These are phyloP conservation scores for Bolboschoenus planiculmis DNA, from an alignment of 176 grass and related monocot genomes.

Conservation along the genomic window DNA sequence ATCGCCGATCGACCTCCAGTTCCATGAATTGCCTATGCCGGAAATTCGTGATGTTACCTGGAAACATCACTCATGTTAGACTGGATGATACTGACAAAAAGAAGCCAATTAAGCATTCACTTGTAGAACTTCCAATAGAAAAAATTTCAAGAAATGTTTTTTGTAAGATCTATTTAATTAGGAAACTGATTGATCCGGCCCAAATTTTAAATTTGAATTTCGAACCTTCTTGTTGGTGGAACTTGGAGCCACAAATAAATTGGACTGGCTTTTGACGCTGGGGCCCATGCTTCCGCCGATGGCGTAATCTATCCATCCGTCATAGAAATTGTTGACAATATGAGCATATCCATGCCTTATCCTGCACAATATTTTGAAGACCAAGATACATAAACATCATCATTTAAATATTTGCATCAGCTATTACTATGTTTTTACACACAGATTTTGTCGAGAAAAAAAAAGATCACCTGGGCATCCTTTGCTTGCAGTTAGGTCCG, in stretches of 20 bases:
- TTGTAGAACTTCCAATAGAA: neutral
- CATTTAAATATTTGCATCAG: neutral
- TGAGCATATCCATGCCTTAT: slow-evolving; percentile 73
- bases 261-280: slow-evolving; percentile 66
- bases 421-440: neutral
- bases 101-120: neutral
- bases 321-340: slow-evolving; percentile 71
- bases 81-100: neutral
- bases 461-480: slow-evolving; percentile 59
- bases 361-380: slow-evolving; percentile 24
- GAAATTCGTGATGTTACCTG: slow-evolving; percentile 49
- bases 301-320: slow-evolving; percentile 71
- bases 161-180: neutral
- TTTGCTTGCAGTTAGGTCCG: slow-evolving; percentile 68
- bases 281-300: slow-evolving; percentile 75
- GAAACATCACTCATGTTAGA: neutral
- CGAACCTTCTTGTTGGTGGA: slow-evolving; percentile 38
- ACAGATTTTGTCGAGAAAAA: neutral
- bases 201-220: neutral
- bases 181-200: neutral
- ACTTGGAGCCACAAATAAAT: slow-evolving; percentile 51
- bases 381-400: neutral
- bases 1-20: slow-evolving; percentile 62
- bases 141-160: neutral
- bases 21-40: slow-evolving; percentile 19